Evolutionary conservation across 1,284 basidiomycete species (phyloP), one percentile per base, ranked within the genome.

Genomic region (Ustilago hordei): DNA sequence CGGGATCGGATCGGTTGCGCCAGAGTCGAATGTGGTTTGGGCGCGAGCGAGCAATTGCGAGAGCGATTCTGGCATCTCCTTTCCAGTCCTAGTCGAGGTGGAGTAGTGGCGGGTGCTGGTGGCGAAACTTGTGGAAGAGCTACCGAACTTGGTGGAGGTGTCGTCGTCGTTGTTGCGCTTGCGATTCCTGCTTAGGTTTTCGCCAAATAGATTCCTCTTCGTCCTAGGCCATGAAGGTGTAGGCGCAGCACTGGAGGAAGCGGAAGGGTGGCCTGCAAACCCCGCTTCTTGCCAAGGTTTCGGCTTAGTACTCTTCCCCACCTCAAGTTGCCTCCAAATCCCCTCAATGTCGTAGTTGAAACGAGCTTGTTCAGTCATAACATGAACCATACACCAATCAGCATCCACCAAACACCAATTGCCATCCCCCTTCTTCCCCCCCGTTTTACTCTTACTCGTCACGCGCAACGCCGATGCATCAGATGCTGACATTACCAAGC

Each of bases 311-410:
- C 48, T 23, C 13, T 48, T 60, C 4, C 68, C 71, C 2, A 59
- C 71, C 50, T 78, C 71, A 28, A 74, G 60, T 52, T 79, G 70
- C 19, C 77, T 69, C 80, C 81, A 82, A 45, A 81, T 67, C 39
- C 81, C 81, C 55, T 84, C 83, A 13, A 84, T 70, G 52, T 83
- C 82, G 61, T 81, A 85, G 13, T 71, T 79, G 47, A 65, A 80
- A 9, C 84, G 64, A 23, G 81, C 81, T 13, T 79, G 71, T 50
- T 69, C 68, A 15, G 81, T 84, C 81, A 86, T 83, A 45, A 86
- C 84, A 55, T 86, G 84, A 13, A 86, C 84, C 52, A 84, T 78
- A 64, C 82, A 84, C 84, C 84, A 86, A n/a, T 78, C 82, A 1
- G 83, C 83, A 69, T 86, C 84, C 31, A 86, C 77, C 12, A 85